Evolutionary conservation across 2,329 filamentous ascomycete species (phyloP).

Genomic region (Aspergillus persii): DNA sequence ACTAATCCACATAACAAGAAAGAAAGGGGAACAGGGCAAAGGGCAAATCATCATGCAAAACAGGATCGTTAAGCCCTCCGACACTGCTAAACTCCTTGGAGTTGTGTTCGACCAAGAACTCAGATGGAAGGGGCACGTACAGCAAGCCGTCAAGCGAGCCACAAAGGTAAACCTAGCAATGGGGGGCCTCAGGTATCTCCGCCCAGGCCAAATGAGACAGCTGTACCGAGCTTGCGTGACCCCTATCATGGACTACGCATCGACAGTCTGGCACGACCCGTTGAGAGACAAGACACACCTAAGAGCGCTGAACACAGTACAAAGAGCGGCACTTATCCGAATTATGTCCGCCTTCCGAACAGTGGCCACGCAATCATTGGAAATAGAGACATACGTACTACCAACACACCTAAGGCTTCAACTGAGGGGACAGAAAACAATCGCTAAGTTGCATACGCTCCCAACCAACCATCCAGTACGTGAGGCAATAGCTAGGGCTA

Average conservation of each 20-base stretch:
- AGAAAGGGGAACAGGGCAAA: constrained; percentile 13
- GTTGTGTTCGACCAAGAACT: constrained; percentile 25
- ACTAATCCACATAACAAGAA: constrained; percentile 30
- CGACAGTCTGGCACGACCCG: constrained; percentile 23
- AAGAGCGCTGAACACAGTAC: constrained; percentile 12
- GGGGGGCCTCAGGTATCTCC: constrained; percentile 20
- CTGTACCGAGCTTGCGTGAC: constrained; percentile 25
- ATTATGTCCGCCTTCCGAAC: constrained; percentile 21
- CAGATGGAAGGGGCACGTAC: constrained; percentile 20
- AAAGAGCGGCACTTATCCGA: constrained; percentile 17
- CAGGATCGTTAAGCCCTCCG: constrained; percentile 9
- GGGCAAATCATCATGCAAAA: constrained; percentile 18
- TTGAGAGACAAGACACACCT: constrained; percentile 20
- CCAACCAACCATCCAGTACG: constrained; percentile 12
- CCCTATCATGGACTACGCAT: constrained; percentile 24
- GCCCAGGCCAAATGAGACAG: constrained; percentile 21
- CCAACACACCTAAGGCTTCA: constrained; percentile 11
- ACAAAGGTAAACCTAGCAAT: constrained; percentile 17
- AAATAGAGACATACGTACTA: constrained; percentile 19
- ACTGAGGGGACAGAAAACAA: constrained; percentile 9
- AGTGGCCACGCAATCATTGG: constrained; percentile 14
- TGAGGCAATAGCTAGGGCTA: constrained; percentile 8
- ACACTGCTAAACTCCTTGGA: constrained; percentile 25
- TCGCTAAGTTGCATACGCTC: constrained; percentile 14
- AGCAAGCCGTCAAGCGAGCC: constrained; percentile 19